phyloP scores from a whole-genome alignment of 73 alveolate species.

The Paraurostyla sp. region DNA sequence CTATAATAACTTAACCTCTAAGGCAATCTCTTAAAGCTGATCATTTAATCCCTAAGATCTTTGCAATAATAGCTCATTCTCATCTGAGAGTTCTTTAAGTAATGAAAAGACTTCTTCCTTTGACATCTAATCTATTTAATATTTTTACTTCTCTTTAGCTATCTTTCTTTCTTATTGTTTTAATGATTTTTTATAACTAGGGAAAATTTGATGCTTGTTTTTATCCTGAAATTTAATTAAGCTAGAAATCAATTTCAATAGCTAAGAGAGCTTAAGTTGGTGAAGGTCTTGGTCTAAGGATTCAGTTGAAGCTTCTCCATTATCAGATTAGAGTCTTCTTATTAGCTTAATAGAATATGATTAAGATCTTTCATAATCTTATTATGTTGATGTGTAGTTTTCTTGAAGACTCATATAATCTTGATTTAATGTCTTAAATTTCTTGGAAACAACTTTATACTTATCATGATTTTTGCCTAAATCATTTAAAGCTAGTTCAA shows the following conservation, averaged over 20 bases:
- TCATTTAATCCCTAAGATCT: neutral
- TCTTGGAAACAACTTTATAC: neutral
- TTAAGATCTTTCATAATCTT: neutral
- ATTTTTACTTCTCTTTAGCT: neutral
- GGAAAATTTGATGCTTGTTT: no score
- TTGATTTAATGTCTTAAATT: neutral
- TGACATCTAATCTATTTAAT: neutral
- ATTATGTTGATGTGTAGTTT: neutral
- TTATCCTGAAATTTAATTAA: neutral
- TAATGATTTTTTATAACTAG: neutral
- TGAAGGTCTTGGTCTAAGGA: neutral
- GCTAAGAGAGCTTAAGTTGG: neutral
- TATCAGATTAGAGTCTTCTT: no score
- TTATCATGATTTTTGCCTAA: neutral
- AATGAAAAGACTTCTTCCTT: slow-evolving; percentile 5
- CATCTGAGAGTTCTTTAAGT: slow-evolving; percentile 4
- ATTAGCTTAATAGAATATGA: slow-evolving; percentile 13
- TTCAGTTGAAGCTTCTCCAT: no score
- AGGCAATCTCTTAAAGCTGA: neutral
- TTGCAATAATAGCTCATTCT: neutral
- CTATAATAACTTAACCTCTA: neutral
- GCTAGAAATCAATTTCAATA: neutral
- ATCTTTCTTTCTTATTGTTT: neutral
- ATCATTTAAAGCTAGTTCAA: slow-evolving; percentile 4
- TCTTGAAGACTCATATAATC: neutral